A percentile compares a stretch with the other conserved stretches of the same genome.
Conservation (phyloP, 2,329 filamentous ascomycete species). For the Dactylellina sp. region DNA sequence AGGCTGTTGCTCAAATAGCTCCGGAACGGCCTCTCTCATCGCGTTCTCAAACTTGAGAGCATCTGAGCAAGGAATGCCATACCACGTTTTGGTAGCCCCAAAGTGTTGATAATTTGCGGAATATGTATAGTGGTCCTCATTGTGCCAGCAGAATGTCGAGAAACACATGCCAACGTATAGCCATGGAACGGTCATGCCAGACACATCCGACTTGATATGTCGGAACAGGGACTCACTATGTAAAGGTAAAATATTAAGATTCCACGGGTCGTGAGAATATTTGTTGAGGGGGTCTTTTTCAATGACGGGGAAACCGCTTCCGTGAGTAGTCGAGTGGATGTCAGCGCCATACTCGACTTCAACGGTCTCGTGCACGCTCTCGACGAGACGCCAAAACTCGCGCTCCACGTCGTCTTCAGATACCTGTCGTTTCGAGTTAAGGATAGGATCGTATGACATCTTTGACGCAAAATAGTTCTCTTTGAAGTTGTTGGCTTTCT, state of each 20-base stretch:
- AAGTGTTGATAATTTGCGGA: conserved; percentile 99
- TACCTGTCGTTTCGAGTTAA: conserved; percentile 82
- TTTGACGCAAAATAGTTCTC: conserved; percentile 91
- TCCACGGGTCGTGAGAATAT: conserved; percentile 93
- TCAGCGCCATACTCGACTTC: conserved; percentile 98
- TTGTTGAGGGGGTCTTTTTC: conserved; percentile 88
- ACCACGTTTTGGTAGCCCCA: conserved; percentile 98
- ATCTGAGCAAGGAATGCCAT: conserved; percentile 93
- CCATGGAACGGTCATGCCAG: conserved; percentile 99
- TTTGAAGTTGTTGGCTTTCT: conserved; percentile 95
- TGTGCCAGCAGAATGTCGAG: conserved; percentile 99
- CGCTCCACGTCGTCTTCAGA: conserved; percentile 95
- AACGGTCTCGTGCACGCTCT: conserved; percentile 92
- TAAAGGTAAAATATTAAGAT: conserved; percentile 90
- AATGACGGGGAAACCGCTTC: conserved; percentile 93
- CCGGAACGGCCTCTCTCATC: conserved; percentile 93
- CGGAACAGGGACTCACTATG: conserved; percentile 92
- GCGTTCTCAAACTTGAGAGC: conserved; percentile 94
- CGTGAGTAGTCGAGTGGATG: conserved; percentile 97
- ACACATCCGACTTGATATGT: conserved; percentile 98
- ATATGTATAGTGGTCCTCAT: conserved; percentile 97
- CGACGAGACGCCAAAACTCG: conserved; percentile 96
- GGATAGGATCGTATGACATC: conserved; percentile 85
- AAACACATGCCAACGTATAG: conserved; percentile 99
- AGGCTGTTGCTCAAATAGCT: conserved; percentile 95